phyloP scores from a whole-genome alignment of 306 rosid genomes.

The Cucurbita moschata region DNA sequence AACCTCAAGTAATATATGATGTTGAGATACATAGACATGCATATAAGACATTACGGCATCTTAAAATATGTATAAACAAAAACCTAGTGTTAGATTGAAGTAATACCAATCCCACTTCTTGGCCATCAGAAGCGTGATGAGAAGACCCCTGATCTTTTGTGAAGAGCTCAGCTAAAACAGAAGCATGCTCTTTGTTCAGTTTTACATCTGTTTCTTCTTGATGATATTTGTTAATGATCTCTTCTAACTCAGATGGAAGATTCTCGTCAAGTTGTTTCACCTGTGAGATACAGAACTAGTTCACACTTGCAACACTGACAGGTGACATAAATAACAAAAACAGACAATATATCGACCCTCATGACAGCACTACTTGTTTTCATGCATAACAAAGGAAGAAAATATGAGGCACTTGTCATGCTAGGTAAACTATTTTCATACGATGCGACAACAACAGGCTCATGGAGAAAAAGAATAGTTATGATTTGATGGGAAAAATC shows the following conservation, averaged over 20 bases:
- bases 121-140: slow-evolving; percentile 9
- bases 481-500: not conserved
- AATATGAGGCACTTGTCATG: not conserved
- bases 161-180: not conserved
- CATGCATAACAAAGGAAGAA: not conserved
- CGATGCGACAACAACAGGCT: not conserved
- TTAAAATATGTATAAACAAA: not conserved
- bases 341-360: not conserved
- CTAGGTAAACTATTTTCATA: not conserved
- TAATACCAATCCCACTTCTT: slow-evolving; percentile 17
- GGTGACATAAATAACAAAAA: not conserved
- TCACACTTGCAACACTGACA: slow-evolving; percentile 12
- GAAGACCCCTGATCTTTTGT: slow-evolving; percentile 5
- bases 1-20: not conserved
- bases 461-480: not conserved
- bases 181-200: slow-evolving; percentile 5
- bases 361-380: not conserved
- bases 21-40: not conserved
- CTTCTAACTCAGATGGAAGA: slow-evolving; percentile 43
- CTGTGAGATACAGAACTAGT: slow-evolving; percentile 30
- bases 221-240: slow-evolving; percentile 28
- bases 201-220: slow-evolving; percentile 17
- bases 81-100: not conserved
- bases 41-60: not conserved
- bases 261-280: slow-evolving; percentile 41